Evolutionary conservation across 2,329 filamentous ascomycete genomes (phyloP), one percentile per base, ranked within the genome.

Genomic region (Ascochyta fabae): DNA sequence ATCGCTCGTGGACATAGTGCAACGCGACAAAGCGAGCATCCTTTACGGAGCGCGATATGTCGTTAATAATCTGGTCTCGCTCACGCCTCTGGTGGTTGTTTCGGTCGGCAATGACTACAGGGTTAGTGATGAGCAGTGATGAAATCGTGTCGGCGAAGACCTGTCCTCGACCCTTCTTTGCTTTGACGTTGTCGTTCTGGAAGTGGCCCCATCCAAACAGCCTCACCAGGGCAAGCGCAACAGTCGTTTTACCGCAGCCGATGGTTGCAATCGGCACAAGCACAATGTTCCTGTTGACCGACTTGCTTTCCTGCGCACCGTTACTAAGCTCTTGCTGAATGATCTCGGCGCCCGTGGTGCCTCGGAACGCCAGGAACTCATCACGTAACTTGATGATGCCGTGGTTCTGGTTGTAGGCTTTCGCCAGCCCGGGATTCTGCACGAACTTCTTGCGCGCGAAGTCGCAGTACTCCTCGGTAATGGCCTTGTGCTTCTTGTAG

Each of bases 111-210:
- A 96, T 86, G 49, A 96, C 92, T 1, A 88, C 94, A 0, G 87
- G 83, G 41, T 87, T 80, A 0, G 83, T 79, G 22, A 84, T 78
- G 29, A 97, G 81, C 49, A 86, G 76, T 23, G 87, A 83, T 47
- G 88, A 82, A 35, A 96, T 82, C 33, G 86, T 85, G 46, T 86
- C 83, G 0, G 89, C 90, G 73, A 99, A 98, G 49, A 86, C 84
- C 59, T 88, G 86, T 3, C 92, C 89, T 33, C 94, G 90, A 51
- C 84, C 84, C 63, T 80, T 83, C 72, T 90, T 89, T 60, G 88
- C 91, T 48, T 87, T 86, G 56, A 99, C 95, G 71, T 99, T 96
- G 78, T 99, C 95, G 72, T 99, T 99, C 72, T 99, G 95, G 44
- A 97, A 82, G 72, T 96, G 92, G 15, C 92, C 94, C 90, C 93